Percentiles rank a stretch among this genome's conserved stretches.
phyloP scores from a whole-genome alignment of 352 stramenopile genomes.

The Saprolegnia diclina region DNA sequence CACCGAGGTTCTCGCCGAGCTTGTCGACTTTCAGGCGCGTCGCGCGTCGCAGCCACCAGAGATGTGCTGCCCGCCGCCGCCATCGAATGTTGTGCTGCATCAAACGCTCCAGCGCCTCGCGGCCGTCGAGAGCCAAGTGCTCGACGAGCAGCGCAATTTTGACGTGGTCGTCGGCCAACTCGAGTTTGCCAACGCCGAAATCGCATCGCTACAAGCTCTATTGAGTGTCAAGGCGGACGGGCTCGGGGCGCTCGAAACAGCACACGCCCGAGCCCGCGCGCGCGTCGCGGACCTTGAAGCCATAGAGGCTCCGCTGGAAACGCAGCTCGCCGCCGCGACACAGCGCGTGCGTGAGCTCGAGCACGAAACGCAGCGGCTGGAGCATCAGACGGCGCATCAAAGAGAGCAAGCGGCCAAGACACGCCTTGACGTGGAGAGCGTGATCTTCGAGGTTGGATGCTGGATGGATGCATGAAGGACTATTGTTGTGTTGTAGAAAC shows the following conservation, averaged over 20 bases:
- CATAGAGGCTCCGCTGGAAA: neutral
- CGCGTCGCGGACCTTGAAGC: neutral
- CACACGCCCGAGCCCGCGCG: neutral
- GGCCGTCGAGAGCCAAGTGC: conserved; percentile 54
- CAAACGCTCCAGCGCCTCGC: conserved; percentile 39
- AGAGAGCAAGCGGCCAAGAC: neutral
- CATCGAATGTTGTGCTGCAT: neutral
- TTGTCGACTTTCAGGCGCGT: neutral
- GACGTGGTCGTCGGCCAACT: conserved; percentile 37
- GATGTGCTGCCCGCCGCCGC: neutral
- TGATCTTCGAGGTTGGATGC: neutral
- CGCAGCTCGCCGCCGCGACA: neutral
- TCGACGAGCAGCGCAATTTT: conserved; percentile 69
- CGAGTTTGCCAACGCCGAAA: conserved; percentile 26
- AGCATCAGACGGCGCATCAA: neutral
- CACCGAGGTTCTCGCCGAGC: neutral
- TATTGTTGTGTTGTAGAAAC: no score
- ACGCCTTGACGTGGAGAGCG: neutral
- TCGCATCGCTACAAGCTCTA: neutral
- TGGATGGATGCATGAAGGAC: no score
- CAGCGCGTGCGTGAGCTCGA: no score
- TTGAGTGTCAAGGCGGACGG: neutral
- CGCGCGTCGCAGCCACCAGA: neutral
- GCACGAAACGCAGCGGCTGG: neutral
- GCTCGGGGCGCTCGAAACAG: neutral